Percentiles rank a stretch among this genome's conserved stretches.
phyloP scores from a whole-genome alignment of 805 yeast genomes.

The Pichia membranifaciens region DNA sequence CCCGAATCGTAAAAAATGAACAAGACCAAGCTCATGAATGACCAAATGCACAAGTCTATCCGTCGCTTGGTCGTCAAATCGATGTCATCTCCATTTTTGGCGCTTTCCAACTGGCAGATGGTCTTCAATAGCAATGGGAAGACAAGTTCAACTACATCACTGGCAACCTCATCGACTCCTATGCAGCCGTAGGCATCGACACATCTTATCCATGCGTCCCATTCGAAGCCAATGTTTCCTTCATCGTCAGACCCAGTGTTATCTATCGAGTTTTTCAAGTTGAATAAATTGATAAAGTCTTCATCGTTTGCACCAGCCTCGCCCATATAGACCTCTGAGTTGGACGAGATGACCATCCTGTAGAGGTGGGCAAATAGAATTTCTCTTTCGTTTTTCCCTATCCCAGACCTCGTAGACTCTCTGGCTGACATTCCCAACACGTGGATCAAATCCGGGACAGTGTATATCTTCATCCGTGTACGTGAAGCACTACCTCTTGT shows the following conservation, averaged over 20 bases:
- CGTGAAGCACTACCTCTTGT: not conserved
- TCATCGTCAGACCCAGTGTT: not conserved
- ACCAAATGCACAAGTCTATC: conserved; percentile 10
- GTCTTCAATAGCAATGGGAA: conserved; percentile 25
- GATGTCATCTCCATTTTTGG: not conserved
- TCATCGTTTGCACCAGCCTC: conserved; percentile 16
- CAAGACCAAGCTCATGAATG: conserved; percentile 29
- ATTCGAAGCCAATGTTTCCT: conserved; percentile 12
- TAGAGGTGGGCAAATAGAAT: conserved; percentile 45
- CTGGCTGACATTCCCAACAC: conserved; percentile 33
- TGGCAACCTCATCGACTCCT: conserved; percentile 46
- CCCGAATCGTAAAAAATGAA: conserved; percentile 44
- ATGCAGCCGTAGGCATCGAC: conserved; percentile 39
- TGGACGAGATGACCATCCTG: conserved; percentile 35
- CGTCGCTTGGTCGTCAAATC: not conserved
- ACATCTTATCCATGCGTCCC: conserved; percentile 35
- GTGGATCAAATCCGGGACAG: conserved; percentile 40
- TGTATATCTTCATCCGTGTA: conserved; percentile 17
- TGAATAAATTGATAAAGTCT: conserved; percentile 7
- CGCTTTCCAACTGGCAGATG: conserved; percentile 3
- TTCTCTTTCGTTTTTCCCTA: conserved; percentile 43
- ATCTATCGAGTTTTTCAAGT: not conserved
- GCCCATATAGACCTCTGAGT: conserved; percentile 26
- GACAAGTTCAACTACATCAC: conserved; percentile 25
- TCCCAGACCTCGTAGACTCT: conserved; percentile 32